A percentile compares a stretch with the other conserved stretches of the same genome.
Conservation (phyloP, 2,329 filamentous ascomycete genomes). For the Neocucurbitaria cava region DNA sequence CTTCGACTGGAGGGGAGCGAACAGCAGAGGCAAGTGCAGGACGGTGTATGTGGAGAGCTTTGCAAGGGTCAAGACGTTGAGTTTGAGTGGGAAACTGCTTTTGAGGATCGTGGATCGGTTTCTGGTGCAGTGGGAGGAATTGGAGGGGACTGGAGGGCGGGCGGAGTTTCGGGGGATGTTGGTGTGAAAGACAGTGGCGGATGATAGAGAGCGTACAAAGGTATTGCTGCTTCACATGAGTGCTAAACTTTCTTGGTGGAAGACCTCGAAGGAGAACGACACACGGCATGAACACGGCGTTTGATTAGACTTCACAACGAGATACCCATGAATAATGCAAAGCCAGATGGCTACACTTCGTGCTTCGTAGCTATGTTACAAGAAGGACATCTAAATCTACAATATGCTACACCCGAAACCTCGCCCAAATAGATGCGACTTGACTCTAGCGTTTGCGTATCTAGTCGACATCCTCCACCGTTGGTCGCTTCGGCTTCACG, state of each 20-base stretch:
- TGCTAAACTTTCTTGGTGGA: no score
- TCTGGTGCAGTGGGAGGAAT: constrained; percentile 78
- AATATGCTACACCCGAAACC: constrained; percentile 23
- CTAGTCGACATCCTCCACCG: constrained; percentile 20
- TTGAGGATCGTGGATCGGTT: constrained; percentile 76
- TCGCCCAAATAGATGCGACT: background rate
- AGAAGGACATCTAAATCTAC: constrained; percentile 26
- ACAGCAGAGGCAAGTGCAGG: constrained; percentile 64
- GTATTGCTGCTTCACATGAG: no score
- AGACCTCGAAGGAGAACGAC: background rate
- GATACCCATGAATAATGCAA: constrained; percentile 11
- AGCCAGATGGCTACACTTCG: background rate
- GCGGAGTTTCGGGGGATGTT: constrained; percentile 55
- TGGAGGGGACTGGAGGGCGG: constrained; percentile 56
- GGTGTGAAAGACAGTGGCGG: constrained; percentile 25
- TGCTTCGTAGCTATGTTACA: constrained; percentile 4
- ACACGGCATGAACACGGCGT: constrained; percentile 5
- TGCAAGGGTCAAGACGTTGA: constrained; percentile 82
- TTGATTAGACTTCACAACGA: constrained; percentile 11
- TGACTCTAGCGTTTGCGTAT: background rate
- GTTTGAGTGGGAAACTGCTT: constrained; percentile 82
- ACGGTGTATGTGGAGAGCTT: constrained; percentile 92
- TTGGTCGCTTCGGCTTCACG: constrained; percentile 20
- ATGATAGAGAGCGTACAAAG: no score
- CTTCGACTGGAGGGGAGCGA: constrained; percentile 50